Evolutionary conservation across 495 filamentous ascomycete species (phyloP).

Genomic region (Penicillium taxi): DNA sequence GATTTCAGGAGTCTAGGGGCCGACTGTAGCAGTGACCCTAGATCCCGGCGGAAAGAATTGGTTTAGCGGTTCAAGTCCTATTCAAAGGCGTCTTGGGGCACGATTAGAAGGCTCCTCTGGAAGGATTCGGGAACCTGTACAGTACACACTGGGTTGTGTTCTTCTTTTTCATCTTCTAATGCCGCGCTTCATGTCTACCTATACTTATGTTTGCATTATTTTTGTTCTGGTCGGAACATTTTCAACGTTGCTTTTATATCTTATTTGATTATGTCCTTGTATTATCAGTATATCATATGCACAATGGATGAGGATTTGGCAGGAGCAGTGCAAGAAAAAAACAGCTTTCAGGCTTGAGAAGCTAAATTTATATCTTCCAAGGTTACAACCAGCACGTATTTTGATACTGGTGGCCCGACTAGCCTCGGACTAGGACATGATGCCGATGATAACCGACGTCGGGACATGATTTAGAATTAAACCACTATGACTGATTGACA

Average conservation of each 20-base stretch:
- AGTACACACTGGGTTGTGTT: constrained; percentile 22
- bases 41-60: constrained; percentile 10
- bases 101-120: constrained; percentile 10
- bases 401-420: too few relatives aligned
- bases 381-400: too few relatives aligned
- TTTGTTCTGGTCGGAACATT: constrained; percentile 8
- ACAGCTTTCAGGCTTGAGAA: too few relatives aligned
- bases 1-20: constrained; percentile 15
- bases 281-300: too few relatives aligned
- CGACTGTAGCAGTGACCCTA: constrained; percentile 10
- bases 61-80: constrained; percentile 15
- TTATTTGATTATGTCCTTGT: too few relatives aligned
- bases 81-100: constrained; percentile 17
- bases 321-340: too few relatives aligned
- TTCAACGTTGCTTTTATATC: constrained; percentile 15
- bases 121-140: constrained; percentile 15
- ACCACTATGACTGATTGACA: too few relatives aligned
- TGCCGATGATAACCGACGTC: constrained; percentile 5
- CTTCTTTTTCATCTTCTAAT: constrained; percentile 9
- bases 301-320: too few relatives aligned
- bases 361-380: too few relatives aligned
- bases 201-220: constrained; percentile 5
- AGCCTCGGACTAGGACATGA: too few relatives aligned
- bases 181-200: constrained; percentile 4
- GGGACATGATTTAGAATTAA: constrained; percentile 4